These are phyloP conservation scores for Colletotrichum sp. DNA, from an alignment of 2,329 filamentous ascomycete genomes.

Conservation along the genomic window DNA sequence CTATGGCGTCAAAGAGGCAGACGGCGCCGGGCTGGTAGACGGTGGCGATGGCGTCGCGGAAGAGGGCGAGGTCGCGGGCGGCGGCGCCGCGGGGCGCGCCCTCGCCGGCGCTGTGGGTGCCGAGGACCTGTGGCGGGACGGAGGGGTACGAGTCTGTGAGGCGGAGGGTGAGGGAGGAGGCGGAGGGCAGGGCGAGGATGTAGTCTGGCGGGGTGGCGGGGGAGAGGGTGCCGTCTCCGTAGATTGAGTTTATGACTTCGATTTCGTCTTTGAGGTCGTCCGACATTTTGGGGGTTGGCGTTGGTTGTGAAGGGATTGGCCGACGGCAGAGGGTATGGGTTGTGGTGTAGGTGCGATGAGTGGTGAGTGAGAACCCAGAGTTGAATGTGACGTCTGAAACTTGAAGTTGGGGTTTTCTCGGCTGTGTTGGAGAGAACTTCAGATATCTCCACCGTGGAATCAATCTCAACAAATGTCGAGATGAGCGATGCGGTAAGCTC, in stretches of 20 bases:
- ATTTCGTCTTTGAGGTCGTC: constrained; percentile 65
- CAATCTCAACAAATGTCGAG: neutral
- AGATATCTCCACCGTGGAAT: neutral
- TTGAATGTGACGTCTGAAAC: neutral
- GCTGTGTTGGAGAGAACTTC: neutral
- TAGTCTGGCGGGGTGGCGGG: constrained; percentile 49
- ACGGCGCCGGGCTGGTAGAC: constrained; percentile 77
- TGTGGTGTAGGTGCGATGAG: neutral
- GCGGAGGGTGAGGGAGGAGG: constrained; percentile 63
- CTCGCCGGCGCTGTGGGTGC: constrained; percentile 78
- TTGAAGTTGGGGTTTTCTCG: neutral
- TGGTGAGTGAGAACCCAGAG: neutral
- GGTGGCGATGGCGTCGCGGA: constrained; percentile 69
- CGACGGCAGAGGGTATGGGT: neutral
- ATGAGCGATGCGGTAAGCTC: neutral
- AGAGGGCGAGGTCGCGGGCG: constrained; percentile 70
- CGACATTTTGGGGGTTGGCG: constrained; percentile 3
- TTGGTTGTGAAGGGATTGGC: neutral
- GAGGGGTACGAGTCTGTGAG: constrained; percentile 80
- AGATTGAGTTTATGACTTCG: constrained; percentile 85
- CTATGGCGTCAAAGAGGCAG: constrained; percentile 90
- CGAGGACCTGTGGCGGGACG: constrained; percentile 73
- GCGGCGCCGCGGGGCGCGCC: constrained; percentile 74
- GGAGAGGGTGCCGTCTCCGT: constrained; percentile 69
- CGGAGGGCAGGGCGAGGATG: constrained; percentile 70